Evolutionary conservation across 768 basidiomycete species (phyloP), one percentile per base, ranked within the genome.

Genomic region (Botryobasidium botryosum): DNA sequence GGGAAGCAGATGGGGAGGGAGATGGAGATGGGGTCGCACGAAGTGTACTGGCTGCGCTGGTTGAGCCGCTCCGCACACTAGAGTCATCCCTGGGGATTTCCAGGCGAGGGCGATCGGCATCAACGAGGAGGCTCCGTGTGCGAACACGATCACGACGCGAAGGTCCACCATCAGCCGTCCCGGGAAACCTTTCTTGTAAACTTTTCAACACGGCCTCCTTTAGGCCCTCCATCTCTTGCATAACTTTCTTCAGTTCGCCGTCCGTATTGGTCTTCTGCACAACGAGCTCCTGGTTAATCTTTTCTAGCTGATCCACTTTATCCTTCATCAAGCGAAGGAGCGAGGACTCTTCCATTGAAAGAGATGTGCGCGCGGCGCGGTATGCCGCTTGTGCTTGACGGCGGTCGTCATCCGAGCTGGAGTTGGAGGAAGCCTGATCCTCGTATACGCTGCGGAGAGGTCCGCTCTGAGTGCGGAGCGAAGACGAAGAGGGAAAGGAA

Each of bases 1-100:
- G 21, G 12, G 6, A 17, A 24, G 24, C 23, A 10, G 44, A 35
- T 10, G 27, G 26, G 10, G 47, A 47, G n/a, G 45, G 21, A 20
- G 47, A 29, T 8, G 47, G 46, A 10, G 46, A 47, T 15, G 35
- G 28, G 39, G n/a, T n/a, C n/a, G n/a, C n/a, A n/a, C n/a, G n/a
- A n/a, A n/a, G n/a, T n/a, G n/a, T n/a, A n/a, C n/a, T n/a, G n/a
- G n/a, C n/a, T n/a, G n/a, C n/a, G n/a, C n/a, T n/a, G n/a, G n/a
- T n/a, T n/a, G n/a, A n/a, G n/a, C n/a, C n/a, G n/a, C n/a, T n/a
- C n/a, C n/a, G n/a, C n/a, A n/a, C n/a, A n/a, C n/a, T n/a, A n/a
- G n/a, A n/a, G n/a, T n/a, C n/a, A n/a, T n/a, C n/a, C n/a, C n/a
- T n/a, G n/a, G n/a, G n/a, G n/a, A n/a, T n/a, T n/a, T n/a, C n/a